A percentile compares a stretch with the other conserved stretches of the same genome.
Conservation (phyloP, 2,329 filamentous ascomycete genomes). For the Arthroderma uncinatum region DNA sequence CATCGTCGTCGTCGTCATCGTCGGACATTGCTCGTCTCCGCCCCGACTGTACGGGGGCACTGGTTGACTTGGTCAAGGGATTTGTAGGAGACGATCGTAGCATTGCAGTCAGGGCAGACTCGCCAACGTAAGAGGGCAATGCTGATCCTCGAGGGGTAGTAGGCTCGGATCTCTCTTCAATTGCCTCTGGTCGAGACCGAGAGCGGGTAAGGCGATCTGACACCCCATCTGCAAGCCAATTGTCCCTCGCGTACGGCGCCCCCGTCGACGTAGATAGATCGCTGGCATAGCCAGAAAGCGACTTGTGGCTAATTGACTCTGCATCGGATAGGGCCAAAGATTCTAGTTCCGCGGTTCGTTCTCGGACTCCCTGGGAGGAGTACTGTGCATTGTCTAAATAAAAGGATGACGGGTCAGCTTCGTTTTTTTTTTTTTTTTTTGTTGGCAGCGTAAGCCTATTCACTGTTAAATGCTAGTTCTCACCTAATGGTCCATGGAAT, state of each 20-base stretch:
- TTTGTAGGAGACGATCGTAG: constrained; percentile 33
- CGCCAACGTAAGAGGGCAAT: constrained; percentile 26
- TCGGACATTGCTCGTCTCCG: not conserved
- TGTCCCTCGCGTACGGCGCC: constrained; percentile 13
- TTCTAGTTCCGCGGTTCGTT: constrained; percentile 78
- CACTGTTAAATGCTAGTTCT: constrained; percentile 5
- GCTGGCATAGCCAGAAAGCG: constrained; percentile 19
- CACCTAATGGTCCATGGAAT: constrained; percentile 34
- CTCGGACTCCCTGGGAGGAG: constrained; percentile 63
- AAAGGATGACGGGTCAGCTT: constrained; percentile 22
- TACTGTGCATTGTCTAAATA: constrained; percentile 60
- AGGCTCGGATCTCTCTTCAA: constrained; percentile 52
- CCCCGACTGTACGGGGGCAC: not conserved
- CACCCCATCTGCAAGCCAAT: not conserved
- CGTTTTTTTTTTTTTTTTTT: not conserved
- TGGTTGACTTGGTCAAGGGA: constrained; percentile 13
- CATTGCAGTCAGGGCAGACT: constrained; percentile 42
- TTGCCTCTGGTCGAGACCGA: constrained; percentile 37
- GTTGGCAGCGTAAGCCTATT: not conserved
- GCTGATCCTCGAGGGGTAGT: constrained; percentile 38
- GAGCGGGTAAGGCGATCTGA: constrained; percentile 1
- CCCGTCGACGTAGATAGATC: constrained; percentile 24
- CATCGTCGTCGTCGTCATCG: not conserved
- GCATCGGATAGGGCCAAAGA: constrained; percentile 62
- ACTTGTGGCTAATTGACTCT: constrained; percentile 20